These are phyloP conservation scores for Cytospora mali DNA, from an alignment of 2,329 filamentous ascomycete genomes.

Conservation along the genomic window DNA sequence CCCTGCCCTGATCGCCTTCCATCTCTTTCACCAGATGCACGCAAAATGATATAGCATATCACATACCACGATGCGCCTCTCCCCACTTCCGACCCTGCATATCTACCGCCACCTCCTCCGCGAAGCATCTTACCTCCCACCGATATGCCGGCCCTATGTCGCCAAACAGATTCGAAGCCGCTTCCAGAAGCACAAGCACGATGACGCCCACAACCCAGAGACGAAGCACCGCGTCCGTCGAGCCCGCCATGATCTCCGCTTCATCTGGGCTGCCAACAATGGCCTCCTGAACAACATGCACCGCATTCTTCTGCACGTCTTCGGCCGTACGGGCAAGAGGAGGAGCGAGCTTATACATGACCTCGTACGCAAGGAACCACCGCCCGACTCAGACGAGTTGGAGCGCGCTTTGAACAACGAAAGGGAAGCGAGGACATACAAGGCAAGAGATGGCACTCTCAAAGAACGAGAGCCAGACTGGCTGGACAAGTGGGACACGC, in stretches of 20 bases:
- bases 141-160: conserved; percentile 50
- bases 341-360: conserved; percentile 50
- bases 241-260: conserved; percentile 48
- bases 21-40: conserved; percentile 31
- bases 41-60: conserved; percentile 27
- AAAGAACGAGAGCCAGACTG: conserved; percentile 39
- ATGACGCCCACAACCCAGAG: conserved; percentile 29
- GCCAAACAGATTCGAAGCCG: conserved; percentile 46
- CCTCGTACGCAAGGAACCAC: conserved; percentile 42
- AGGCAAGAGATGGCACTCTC: conserved; percentile 10
- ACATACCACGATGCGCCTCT: conserved; percentile 37
- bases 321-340: conserved; percentile 56
- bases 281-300: conserved; percentile 53
- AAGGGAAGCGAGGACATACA: conserved; percentile 7
- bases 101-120: conserved; percentile 63
- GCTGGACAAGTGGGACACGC: conserved; percentile 53
- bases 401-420: conserved; percentile 31
- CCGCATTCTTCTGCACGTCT: conserved; percentile 50
- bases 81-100: conserved; percentile 39
- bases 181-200: conserved; percentile 47
- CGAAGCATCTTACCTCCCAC: conserved; percentile 62
- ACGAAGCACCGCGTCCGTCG: conserved; percentile 40
- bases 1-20: neutral
- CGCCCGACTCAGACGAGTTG: conserved; percentile 46
- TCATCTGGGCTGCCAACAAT: conserved; percentile 55